Conservation (phyloP, 768 basidiomycete genomes). For the Pleurotus djamor region DNA sequence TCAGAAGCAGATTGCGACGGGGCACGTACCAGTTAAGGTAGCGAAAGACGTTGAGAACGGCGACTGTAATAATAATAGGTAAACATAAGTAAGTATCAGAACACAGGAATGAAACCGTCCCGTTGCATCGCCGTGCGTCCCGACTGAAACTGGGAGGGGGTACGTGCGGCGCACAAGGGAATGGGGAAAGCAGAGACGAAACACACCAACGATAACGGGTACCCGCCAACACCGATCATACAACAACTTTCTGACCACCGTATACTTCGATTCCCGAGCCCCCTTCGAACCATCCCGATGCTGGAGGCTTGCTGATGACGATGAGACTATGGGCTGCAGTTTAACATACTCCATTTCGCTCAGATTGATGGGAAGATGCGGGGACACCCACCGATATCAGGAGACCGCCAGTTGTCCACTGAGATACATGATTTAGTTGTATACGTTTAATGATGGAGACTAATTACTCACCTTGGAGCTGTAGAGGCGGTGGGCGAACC, state of each 20-base stretch:
- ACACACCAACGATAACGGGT: slow-evolving; percentile 6
- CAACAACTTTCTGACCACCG: not conserved
- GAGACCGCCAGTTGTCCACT: slow-evolving; percentile 3
- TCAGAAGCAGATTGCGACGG: not conserved
- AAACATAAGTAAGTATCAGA: not conserved
- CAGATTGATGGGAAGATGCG: not conserved
- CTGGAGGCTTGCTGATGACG: too few species aligned
- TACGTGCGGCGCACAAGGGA: not conserved
- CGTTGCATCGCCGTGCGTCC: not conserved
- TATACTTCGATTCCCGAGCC: too few species aligned
- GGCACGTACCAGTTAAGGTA: slow-evolving; percentile 1
- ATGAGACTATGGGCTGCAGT: not conserved
- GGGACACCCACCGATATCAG: not conserved
- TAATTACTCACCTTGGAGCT: not conserved
- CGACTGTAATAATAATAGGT: not conserved
- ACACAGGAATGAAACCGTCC: not conserved
- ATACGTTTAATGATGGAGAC: not conserved
- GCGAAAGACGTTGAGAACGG: not conserved
- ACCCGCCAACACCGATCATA: not conserved
- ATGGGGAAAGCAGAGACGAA: not conserved
- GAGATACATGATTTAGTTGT: not conserved
- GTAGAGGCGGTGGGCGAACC: slow-evolving; percentile 6
- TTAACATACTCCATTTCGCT: not conserved
- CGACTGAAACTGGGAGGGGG: not conserved
- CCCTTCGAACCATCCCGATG: too few species aligned